phyloP scores from a whole-genome alignment of 2,329 filamentous ascomycete genomes.

The Phaeosphaeria sp. region DNA sequence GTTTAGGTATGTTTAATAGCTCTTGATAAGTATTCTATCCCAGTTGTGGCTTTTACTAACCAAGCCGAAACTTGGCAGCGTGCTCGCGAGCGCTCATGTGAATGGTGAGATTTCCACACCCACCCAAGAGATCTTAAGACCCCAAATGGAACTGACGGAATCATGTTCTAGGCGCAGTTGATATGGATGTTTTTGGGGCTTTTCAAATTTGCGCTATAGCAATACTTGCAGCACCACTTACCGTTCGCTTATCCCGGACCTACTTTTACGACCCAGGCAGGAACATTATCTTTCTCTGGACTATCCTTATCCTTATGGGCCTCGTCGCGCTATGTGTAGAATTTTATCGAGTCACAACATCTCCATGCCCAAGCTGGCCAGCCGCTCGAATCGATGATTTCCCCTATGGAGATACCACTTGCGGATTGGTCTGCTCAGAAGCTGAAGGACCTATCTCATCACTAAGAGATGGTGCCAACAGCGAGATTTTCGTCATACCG shows the following conservation, averaged over 20 bases:
- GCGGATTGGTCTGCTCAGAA: slow-evolving; percentile 58
- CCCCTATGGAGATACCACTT: slow-evolving; percentile 52
- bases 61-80: slow-evolving; percentile 53
- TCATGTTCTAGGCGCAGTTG: slow-evolving; percentile 61
- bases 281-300: slow-evolving; percentile 73
- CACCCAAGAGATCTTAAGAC: slow-evolving; percentile 11
- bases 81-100: slow-evolving; percentile 66
- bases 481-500: slow-evolving; percentile 69
- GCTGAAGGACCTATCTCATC: slow-evolving; percentile 60
- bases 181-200: slow-evolving; percentile 73
- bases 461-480: slow-evolving; percentile 62
- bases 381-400: slow-evolving; percentile 52
- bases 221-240: slow-evolving; percentile 68
- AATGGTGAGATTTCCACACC: slow-evolving; percentile 55
- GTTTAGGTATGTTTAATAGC: neutral
- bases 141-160: slow-evolving; percentile 9
- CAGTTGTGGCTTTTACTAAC: neutral
- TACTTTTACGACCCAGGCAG: slow-evolving; percentile 70
- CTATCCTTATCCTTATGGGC: slow-evolving; percentile 65
- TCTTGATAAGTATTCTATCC: neutral
- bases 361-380: slow-evolving; percentile 56
- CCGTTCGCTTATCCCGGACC: slow-evolving; percentile 66
- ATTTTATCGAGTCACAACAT: slow-evolving; percentile 63
- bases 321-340: slow-evolving; percentile 68
- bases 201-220: slow-evolving; percentile 73